Conservation (phyloP, 331 rosid species). For the Rosa hybrid region DNA sequence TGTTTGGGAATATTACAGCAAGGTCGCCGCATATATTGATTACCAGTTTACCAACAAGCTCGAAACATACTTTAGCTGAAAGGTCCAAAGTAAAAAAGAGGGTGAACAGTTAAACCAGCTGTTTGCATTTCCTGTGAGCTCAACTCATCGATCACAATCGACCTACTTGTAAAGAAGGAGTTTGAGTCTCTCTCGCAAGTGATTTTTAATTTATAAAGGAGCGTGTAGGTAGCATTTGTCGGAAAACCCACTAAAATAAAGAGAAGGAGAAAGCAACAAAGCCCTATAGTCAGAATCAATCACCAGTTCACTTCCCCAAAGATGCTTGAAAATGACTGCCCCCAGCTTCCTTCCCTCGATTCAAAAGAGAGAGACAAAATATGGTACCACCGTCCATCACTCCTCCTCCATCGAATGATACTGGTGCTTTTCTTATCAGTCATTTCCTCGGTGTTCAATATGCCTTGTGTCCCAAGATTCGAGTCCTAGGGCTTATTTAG, state of each 20-base stretch:
- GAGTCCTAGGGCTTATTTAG: background rate
- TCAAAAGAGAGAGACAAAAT: background rate
- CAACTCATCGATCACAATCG: slow-evolving; percentile 10
- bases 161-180: background rate
- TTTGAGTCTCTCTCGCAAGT: background rate
- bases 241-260: slow-evolving; percentile 11
- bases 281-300: slow-evolving; percentile 9
- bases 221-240: slow-evolving; percentile 4
- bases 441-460: background rate
- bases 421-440: background rate
- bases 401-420: background rate
- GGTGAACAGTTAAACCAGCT: slow-evolving; percentile 4
- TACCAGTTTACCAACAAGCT: background rate
- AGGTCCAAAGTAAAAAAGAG: background rate
- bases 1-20: slow-evolving; percentile 2
- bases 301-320: background rate
- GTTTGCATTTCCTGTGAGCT: background rate
- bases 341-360: background rate
- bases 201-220: background rate
- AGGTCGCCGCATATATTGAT: background rate
- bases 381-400: background rate
- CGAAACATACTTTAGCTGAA: background rate
- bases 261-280: slow-evolving; percentile 14
- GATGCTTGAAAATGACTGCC: slow-evolving; percentile 5
- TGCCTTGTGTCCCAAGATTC: background rate